Conservation (phyloP, 2,329 filamentous ascomycete genomes). For the Chaetomiaceae sp. region DNA sequence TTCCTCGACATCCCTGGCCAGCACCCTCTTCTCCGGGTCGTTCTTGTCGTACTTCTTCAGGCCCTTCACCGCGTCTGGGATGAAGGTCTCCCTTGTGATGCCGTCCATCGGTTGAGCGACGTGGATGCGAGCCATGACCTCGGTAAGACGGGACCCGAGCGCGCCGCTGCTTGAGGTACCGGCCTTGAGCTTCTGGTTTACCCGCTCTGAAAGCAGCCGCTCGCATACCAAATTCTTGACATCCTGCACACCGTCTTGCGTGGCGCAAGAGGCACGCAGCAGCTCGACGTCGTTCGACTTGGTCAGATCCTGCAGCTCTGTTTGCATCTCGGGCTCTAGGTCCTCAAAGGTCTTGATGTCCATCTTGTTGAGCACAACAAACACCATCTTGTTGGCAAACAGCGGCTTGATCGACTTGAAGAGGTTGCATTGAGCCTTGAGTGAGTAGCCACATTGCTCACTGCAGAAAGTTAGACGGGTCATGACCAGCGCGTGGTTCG, state of each 20-base stretch:
- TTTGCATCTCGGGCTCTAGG: constrained; percentile 70
- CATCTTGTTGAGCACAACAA: constrained; percentile 97
- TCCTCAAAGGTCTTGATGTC: constrained; percentile 86
- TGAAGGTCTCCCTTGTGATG: constrained; percentile 70
- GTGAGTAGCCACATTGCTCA: constrained; percentile 93
- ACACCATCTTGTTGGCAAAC: constrained; percentile 95
- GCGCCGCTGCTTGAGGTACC: constrained; percentile 71
- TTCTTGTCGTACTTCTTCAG: constrained; percentile 84
- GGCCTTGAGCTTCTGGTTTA: constrained; percentile 93
- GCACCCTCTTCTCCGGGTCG: constrained; percentile 73
- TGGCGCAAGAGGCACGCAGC: constrained; percentile 90
- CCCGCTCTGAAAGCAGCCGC: constrained; percentile 83
- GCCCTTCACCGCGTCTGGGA: constrained; percentile 76
- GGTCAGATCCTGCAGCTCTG: constrained; percentile 70
- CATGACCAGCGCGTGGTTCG: background rate
- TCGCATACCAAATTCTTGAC: constrained; percentile 96
- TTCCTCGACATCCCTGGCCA: constrained; percentile 82
- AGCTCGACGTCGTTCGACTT: constrained; percentile 88
- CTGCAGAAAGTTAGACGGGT: constrained; percentile 37
- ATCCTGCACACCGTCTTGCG: constrained; percentile 85
- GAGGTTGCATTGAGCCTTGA: constrained; percentile 85
- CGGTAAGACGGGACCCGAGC: constrained; percentile 74
- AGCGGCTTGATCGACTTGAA: constrained; percentile 96
- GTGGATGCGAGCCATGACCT: constrained; percentile 90
- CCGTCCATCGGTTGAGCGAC: constrained; percentile 90